Base-by-base conservation (phyloP, 768 basidiomycete genomes). In the Nidularia pulvinata region DNA sequence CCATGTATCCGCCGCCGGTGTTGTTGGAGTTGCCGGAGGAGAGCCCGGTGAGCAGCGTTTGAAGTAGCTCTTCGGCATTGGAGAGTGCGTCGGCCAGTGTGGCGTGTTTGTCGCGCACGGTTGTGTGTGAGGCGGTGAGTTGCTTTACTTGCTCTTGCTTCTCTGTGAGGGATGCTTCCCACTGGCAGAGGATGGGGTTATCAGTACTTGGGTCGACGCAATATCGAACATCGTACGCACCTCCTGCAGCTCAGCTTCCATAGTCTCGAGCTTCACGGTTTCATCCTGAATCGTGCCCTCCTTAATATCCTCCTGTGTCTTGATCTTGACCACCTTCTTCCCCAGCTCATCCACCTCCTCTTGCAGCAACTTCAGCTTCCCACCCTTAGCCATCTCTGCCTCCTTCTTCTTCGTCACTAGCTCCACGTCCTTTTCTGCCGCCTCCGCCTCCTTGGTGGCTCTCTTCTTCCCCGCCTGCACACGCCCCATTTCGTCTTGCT, bases 1-100 rank as follows among this genome's bases (percentile, higher is more conserved):
- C 97, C 85, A 98, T 89, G 69, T 98, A 98, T 0, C 97, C 97
- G 2, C 95, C 93, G 7, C 85, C 82, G 14, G 84, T 81, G 39
- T 84, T 85, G 54, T 82, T 84, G 32, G 77, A 69, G 49, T 80
- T 79, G 39, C 74, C 79, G 4, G 90, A 88, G 1, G 94, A 86
- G 7, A 98, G 83, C 44, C 97, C 97, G 0, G 96, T 98, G 46
- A 96, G 78, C 16, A 98, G 84, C 0, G 93, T 93, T 68, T 98
- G 96, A 0, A 98, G 79, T n/a, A 98, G 88, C 61, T 95, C 93
- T 68, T 98, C 95, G 13, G 88, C 81, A 16, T 84, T 89, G 11
- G 80, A 66, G 7, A 96, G 79, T 32, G 85, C 80, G 4, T 79
- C 72, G 52, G 85, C 78, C 2, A 84, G 77, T 0, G 76, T 66